phyloP scores from a whole-genome alignment of 352 stramenopile species.

The Phytophthora citricola region DNA sequence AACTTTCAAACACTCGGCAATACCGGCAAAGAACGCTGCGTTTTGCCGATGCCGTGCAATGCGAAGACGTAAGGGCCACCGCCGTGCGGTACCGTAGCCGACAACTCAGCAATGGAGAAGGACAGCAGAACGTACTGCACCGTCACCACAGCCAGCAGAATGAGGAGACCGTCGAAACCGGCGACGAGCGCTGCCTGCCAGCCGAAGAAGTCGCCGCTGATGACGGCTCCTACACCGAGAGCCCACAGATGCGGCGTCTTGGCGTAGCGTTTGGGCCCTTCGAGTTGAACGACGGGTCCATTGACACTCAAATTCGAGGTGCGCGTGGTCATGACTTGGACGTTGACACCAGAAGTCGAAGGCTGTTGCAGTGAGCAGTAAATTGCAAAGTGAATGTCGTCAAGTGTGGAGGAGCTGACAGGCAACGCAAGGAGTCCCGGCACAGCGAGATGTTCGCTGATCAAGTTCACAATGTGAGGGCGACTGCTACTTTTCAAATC shows the following conservation, averaged over 20 bases:
- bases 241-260: conserved; percentile 67
- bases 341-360: background rate
- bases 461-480: conserved; percentile 12
- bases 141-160: conserved; percentile 60
- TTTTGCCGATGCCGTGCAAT: conserved; percentile 58
- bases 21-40: conserved; percentile 61
- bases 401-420: background rate
- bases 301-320: conserved; percentile 36
- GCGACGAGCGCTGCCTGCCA: conserved; percentile 61
- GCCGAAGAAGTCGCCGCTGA: conserved; percentile 70
- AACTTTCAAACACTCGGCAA: conserved; percentile 67
- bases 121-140: conserved; percentile 69
- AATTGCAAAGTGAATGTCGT: conserved; percentile 29
- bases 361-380: conserved; percentile 2
- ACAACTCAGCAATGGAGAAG: conserved; percentile 73
- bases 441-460: conserved; percentile 18
- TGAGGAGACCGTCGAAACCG: conserved; percentile 62
- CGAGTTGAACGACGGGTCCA: conserved; percentile 16
- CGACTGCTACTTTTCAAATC: conserved; percentile 22
- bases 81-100: conserved; percentile 52
- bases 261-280: conserved; percentile 47
- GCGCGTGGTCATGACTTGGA: conserved; percentile 23
- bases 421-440: background rate
- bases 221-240: conserved; percentile 64
- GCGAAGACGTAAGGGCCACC: conserved; percentile 69